Evolutionary conservation across 2,329 filamentous ascomycete genomes (phyloP), one percentile per base, ranked within the genome.

Genomic region (Verticillium dahliae): DNA sequence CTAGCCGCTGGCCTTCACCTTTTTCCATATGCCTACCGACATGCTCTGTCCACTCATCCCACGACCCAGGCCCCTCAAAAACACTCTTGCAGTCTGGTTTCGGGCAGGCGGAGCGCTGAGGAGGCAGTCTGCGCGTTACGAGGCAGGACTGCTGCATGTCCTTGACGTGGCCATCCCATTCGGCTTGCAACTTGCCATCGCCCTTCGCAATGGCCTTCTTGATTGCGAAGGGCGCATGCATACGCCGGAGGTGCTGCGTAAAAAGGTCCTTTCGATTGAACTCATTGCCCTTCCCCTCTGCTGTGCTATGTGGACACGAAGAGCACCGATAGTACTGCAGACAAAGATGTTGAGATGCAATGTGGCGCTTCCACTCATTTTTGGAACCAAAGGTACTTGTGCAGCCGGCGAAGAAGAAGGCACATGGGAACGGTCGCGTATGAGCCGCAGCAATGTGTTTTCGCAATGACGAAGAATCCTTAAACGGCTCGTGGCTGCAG

Each of bases 201-300:
- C 80, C 80, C 68, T 87, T 86, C 33, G 79, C 76, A 18, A 83
- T 74, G 10, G 82, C 74, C 68, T 85, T 81, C 69, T 85, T 83
- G 69, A 85, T 87, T 69, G 86, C 81, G 52, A 85, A 85, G 0
- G 89, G 87, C 0, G 89, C 87, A 69, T 99, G 95, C 94, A 98
- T 98, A 56, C 94, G 90, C 14, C 93, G 89, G 14, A 96, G 83
- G 69, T 99, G 94, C 71, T 98, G 94, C 0, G 91, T 94, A 73
- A 97, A 99, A 13, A 99, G 84, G 71, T 98, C 94, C 73, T 97
- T 97, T 69, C 94, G 89, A 74, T 97, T 97, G 75, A 97, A 97
- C 73, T 89, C 86, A 64, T 86, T 86, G 4, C 82, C 83, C 65
- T 83, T 85, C 38, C 83, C 83, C 62, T 86, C 83, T 0, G 76